Evolutionary conservation across 768 basidiomycete genomes (phyloP).

Genomic region (Boletus rex-veris): DNA sequence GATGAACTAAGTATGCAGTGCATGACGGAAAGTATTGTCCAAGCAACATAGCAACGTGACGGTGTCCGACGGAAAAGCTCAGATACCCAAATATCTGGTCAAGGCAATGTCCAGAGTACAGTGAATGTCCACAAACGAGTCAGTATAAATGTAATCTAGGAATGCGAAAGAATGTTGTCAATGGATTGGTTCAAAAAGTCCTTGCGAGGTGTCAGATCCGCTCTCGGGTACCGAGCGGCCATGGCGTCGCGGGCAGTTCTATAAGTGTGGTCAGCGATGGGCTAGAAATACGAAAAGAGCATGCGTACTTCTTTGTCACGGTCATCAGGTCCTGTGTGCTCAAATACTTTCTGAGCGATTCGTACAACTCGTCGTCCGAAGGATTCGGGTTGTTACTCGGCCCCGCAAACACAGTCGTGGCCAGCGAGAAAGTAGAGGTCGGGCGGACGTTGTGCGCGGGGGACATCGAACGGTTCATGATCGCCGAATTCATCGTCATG

Average conservation of each 20-base stretch:
- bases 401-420: conserved; percentile 50
- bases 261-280: conserved; percentile 1
- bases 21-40: conserved; percentile 6
- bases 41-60: neutral
- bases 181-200: conserved; percentile 68
- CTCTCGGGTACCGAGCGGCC: conserved; percentile 60
- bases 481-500: conserved; percentile 45
- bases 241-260: conserved; percentile 65
- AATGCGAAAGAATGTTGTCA: conserved; percentile 59
- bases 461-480: conserved; percentile 37
- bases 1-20: neutral
- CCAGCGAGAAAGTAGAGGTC: conserved; percentile 58
- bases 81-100: conserved; percentile 2
- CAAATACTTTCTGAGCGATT: conserved; percentile 52
- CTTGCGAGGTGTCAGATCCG: conserved; percentile 52
- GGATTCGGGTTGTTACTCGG: conserved; percentile 55
- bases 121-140: conserved; percentile 1
- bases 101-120: neutral
- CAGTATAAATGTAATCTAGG: conserved; percentile 29
- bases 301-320: conserved; percentile 62
- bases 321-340: conserved; percentile 68
- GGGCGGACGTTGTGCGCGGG: conserved; percentile 37
- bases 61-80: no score
- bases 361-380: conserved; percentile 57
- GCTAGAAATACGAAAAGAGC: neutral